Conservation (phyloP, 495 filamentous ascomycete species). For the Neurospora terricola region DNA sequence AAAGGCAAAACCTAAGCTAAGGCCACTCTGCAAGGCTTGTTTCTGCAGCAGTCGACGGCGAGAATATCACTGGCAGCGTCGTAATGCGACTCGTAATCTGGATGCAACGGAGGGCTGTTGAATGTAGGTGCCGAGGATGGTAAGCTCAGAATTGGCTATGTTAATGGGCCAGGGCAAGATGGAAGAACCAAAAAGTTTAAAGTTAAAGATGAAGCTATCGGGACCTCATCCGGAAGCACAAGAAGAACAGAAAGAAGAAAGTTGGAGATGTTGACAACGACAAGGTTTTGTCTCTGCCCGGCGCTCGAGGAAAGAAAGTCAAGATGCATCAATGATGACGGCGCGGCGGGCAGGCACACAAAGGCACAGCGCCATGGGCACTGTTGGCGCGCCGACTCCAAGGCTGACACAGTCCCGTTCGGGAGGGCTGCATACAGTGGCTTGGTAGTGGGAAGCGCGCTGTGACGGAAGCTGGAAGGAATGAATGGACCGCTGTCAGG, state of each 20-base stretch:
- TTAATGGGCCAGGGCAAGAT: not conserved
- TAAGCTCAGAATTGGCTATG: not conserved
- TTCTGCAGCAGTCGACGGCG: not conserved
- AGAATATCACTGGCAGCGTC: not conserved
- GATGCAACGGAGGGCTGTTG: not conserved
- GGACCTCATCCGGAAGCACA: not conserved
- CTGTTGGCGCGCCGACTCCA: not conserved
- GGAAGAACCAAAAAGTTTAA: not conserved
- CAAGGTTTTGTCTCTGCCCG: not conserved
- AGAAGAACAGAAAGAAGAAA: not conserved
- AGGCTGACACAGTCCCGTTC: not conserved
- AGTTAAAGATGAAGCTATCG: not conserved
- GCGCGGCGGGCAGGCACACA: not conserved
- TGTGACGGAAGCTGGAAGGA: not conserved
- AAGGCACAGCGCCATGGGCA: not conserved
- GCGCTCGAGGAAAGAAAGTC: not conserved
- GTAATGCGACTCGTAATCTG: constrained; percentile 7
- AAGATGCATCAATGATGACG: not conserved
- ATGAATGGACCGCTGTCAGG: not conserved
- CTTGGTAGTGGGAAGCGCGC: not conserved
- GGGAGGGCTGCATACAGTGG: not conserved
- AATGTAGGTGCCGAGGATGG: not conserved
- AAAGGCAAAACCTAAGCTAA: not conserved
- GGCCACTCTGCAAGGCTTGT: not conserved
- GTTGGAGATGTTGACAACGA: not conserved